Evolutionary conservation across 352 stramenopile genomes (phyloP).

Genomic region (Phytophthora sansomeana): DNA sequence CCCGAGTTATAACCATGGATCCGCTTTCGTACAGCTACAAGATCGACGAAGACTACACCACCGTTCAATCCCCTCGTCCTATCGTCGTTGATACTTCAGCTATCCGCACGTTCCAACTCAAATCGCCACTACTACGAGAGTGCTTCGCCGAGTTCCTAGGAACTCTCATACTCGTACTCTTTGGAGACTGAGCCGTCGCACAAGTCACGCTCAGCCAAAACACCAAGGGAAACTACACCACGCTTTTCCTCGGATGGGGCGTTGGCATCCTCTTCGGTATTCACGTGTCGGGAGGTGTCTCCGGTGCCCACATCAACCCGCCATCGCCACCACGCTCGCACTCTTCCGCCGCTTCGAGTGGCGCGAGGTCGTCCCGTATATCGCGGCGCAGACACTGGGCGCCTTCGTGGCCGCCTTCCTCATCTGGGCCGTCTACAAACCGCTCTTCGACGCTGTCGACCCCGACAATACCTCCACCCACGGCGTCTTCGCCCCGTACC

Average conservation of each 20-base stretch:
- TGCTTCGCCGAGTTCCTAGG: conserved; percentile 72
- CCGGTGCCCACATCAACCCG: conserved; percentile 69
- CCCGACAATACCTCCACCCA: conserved; percentile 43
- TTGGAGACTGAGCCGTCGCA: conserved; percentile 67
- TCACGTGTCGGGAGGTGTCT: conserved; percentile 56
- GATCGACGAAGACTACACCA: conserved; percentile 29
- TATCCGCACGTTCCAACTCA: conserved; percentile 37
- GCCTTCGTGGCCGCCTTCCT: conserved; percentile 54
- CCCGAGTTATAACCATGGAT: conserved; percentile 15
- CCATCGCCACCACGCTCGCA: conserved; percentile 60
- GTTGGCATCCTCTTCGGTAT: conserved; percentile 70
- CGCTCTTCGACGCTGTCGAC: conserved; percentile 54
- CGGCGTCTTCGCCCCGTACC: conserved; percentile 59
- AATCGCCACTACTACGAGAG: conserved; percentile 49
- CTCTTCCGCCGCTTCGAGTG: conserved; percentile 56
- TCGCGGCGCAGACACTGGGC: conserved; percentile 49
- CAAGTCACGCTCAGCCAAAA: conserved; percentile 58
- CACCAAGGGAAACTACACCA: conserved; percentile 61
- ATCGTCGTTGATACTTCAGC: conserved; percentile 7
- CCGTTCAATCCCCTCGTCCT: conserved; percentile 16
- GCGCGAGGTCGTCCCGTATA: conserved; percentile 51
- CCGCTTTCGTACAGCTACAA: conserved; percentile 34
- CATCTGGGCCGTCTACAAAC: conserved; percentile 65
- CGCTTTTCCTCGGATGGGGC: conserved; percentile 66
- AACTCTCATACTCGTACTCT: conserved; percentile 63